Evolutionary conservation across 441 rosid genomes (phyloP).

Genomic region (Gossypium trilobum): DNA sequence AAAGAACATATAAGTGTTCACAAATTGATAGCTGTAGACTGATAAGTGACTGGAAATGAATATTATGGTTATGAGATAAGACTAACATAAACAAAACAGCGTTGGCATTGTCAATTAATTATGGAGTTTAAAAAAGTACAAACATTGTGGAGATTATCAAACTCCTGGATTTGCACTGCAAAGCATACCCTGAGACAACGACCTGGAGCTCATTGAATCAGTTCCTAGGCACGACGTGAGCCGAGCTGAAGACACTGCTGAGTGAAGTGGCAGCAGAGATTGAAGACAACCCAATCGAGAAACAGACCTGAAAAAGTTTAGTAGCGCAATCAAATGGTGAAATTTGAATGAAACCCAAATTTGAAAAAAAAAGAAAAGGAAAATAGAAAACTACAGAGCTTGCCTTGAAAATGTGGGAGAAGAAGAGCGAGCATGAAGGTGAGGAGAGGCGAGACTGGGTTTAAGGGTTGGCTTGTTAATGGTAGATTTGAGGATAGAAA

Average conservation of each 20-base stretch:
- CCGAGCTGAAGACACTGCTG: conserved; percentile 72
- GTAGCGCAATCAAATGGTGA: background rate
- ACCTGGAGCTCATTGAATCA: conserved; percentile 59
- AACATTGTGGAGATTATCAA: conserved; percentile 55
- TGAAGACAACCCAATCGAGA: conserved; percentile 60
- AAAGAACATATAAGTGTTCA: background rate
- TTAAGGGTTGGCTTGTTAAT: conserved; percentile 40
- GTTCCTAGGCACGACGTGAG: conserved; percentile 79
- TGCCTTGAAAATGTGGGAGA: conserved; percentile 40
- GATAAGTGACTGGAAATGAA: background rate
- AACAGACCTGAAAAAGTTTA: conserved; percentile 36
- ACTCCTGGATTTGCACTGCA: conserved; percentile 91
- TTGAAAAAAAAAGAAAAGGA: background rate
- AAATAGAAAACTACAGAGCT: background rate
- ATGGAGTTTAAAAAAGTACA: conserved; percentile 37
- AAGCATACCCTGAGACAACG: conserved; percentile 94
- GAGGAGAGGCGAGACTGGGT: conserved; percentile 36
- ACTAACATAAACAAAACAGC: background rate
- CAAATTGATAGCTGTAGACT: background rate
- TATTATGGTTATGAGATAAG: background rate
- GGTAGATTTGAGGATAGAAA: conserved; percentile 43
- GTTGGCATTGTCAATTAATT: background rate
- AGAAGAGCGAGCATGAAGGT: conserved; percentile 28
- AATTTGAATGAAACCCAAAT: conserved; percentile 5
- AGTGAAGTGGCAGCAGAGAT: conserved; percentile 72